These are phyloP conservation scores for Pythium aquatile DNA, from an alignment of 352 stramenopile species.

Conservation along the genomic window DNA sequence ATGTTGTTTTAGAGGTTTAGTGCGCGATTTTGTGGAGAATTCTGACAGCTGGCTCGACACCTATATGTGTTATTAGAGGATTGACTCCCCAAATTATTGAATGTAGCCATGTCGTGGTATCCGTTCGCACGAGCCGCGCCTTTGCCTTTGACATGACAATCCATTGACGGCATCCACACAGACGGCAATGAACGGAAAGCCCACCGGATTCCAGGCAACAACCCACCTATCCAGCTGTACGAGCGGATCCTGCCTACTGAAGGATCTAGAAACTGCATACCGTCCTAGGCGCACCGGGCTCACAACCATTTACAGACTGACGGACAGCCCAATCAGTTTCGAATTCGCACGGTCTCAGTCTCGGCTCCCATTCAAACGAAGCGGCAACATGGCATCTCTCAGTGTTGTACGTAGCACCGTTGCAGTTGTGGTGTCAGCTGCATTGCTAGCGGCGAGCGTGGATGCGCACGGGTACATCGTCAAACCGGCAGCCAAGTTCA, in stretches of 20 bases:
- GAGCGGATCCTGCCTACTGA: background rate
- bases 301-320: background rate
- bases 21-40: no score
- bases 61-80: background rate
- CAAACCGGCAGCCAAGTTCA: conserved; percentile 40
- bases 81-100: background rate
- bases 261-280: background rate
- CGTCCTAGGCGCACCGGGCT: no score
- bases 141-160: background rate
- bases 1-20: background rate
- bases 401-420: background rate
- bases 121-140: background rate
- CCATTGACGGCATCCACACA: background rate
- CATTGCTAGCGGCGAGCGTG: conserved; percentile 21
- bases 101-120: background rate
- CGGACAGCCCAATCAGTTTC: background rate
- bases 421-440: conserved; percentile 12
- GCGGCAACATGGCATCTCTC: background rate
- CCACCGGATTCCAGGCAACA: background rate
- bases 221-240: background rate
- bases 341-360: background rate
- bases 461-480: conserved; percentile 58
- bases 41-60: background rate
- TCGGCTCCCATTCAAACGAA: background rate
- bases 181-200: background rate